Evolutionary conservation across 129 eudicot species (phyloP).

Genomic region (Chrysanthemum makinoi): DNA sequence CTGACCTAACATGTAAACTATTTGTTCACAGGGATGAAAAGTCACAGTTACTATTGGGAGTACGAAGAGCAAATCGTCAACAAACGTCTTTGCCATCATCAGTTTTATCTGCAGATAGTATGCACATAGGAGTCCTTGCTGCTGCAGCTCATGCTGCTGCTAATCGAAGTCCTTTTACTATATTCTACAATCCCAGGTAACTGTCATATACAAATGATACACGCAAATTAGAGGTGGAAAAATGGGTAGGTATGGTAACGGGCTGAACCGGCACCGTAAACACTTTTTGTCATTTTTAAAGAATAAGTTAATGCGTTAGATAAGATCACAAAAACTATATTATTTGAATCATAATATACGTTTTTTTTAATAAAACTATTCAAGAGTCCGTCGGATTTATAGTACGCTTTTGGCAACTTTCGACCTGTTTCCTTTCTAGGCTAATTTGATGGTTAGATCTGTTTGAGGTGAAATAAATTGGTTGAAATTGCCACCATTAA

Average conservation of each 20-base stretch:
- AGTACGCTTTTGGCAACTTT: background rate
- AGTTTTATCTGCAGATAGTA: slow-evolving; percentile 97
- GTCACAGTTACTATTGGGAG: slow-evolving; percentile 85
- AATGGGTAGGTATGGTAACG: too few species aligned
- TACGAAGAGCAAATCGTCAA: slow-evolving; percentile 92
- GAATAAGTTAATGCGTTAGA: background rate
- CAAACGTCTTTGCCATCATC: slow-evolving; percentile 94
- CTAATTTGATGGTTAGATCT: too few species aligned
- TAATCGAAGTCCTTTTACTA: slow-evolving; percentile 77
- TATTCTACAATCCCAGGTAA: slow-evolving; percentile 96
- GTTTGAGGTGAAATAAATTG: slow-evolving; percentile 8
- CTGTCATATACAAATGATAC: background rate
- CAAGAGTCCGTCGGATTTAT: too few species aligned
- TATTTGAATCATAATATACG: background rate
- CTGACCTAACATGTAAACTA: background rate
- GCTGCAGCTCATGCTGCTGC: slow-evolving; percentile 99
- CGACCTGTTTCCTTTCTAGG: background rate
- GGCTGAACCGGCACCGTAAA: too few species aligned
- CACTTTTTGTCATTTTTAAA: too few species aligned
- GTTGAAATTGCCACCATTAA: background rate
- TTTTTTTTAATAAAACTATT: background rate
- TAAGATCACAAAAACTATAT: background rate
- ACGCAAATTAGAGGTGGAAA: too few species aligned
- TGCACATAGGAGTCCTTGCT: slow-evolving; percentile 99
- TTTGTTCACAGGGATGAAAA: slow-evolving; percentile 69